phyloP scores from a whole-genome alignment of 129 eudicot genomes.

The Helianthus annuus region HanXRQr2.0-SUNRISE NC_035448.2:73800957-73801456 shows the following conservation, averaged over 20 bases:
- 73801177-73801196: conserved; percentile 87
- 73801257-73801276: neutral
- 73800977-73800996: too few species aligned
- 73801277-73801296: neutral
- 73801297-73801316: neutral
- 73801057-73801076: conserved; percentile 5
- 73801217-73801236: conserved; percentile 78
- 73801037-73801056: neutral
- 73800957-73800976: too few species aligned
- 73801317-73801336: conserved; percentile 50
- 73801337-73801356: conserved; percentile 86
- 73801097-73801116: conserved; percentile 97
- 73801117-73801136: conserved; percentile 99
- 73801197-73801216: conserved; percentile 74
- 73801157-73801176: conserved; percentile 94
- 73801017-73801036: conserved; percentile 1
- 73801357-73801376: conserved; percentile 73
- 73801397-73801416: conserved; percentile 85
- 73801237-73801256: conserved; percentile 66
- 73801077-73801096: conserved; percentile 94
- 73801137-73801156: conserved; percentile 92
- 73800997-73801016: too few species aligned
- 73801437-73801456: conserved; percentile 39
- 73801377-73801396: conserved; percentile 72
- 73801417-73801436: conserved; percentile 64